phyloP scores from a whole-genome alignment of 768 basidiomycete genomes.

The Gelatoporia subvermispora region DNA sequence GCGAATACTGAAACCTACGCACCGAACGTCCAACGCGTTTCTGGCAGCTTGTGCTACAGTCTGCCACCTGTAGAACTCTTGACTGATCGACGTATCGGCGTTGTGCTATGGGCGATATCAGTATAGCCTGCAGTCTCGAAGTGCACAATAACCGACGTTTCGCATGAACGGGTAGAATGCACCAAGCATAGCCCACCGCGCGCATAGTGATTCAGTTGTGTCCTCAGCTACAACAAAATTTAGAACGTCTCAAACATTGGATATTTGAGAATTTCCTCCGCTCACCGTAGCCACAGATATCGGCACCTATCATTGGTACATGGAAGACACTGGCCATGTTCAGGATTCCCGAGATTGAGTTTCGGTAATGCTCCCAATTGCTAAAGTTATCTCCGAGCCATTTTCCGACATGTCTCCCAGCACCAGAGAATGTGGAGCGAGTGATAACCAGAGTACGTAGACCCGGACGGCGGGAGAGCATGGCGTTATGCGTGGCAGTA shows the following conservation, averaged over 20 bases:
- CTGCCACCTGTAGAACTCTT: constrained; percentile 69
- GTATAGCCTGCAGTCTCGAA: not conserved
- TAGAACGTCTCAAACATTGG: not conserved
- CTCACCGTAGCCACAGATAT: constrained; percentile 63
- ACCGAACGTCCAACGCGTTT: constrained; percentile 59
- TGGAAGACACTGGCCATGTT: constrained; percentile 63
- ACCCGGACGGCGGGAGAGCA: constrained; percentile 59
- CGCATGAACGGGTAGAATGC: constrained; percentile 81
- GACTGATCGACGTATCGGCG: constrained; percentile 42
- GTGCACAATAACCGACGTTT: constrained; percentile 41
- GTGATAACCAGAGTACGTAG: constrained; percentile 62
- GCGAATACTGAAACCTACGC: constrained; percentile 10
- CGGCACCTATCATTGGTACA: constrained; percentile 72
- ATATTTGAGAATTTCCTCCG: not conserved
- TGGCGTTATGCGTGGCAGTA: constrained; percentile 50
- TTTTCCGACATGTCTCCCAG: constrained; percentile 63
- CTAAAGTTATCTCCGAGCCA: constrained; percentile 70
- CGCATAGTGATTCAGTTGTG: constrained; percentile 65
- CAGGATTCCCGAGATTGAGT: constrained; percentile 60
- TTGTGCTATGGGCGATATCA: constrained; percentile 41
- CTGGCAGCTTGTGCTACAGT: constrained; percentile 52
- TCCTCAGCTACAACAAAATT: constrained; percentile 37
- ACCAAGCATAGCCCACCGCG: constrained; percentile 73
- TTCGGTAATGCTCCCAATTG: constrained; percentile 52
- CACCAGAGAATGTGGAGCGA: constrained; percentile 69